Base-by-base conservation (phyloP, 2,329 filamentous ascomycete genomes). In the Harringtonia lauricola region DNA sequence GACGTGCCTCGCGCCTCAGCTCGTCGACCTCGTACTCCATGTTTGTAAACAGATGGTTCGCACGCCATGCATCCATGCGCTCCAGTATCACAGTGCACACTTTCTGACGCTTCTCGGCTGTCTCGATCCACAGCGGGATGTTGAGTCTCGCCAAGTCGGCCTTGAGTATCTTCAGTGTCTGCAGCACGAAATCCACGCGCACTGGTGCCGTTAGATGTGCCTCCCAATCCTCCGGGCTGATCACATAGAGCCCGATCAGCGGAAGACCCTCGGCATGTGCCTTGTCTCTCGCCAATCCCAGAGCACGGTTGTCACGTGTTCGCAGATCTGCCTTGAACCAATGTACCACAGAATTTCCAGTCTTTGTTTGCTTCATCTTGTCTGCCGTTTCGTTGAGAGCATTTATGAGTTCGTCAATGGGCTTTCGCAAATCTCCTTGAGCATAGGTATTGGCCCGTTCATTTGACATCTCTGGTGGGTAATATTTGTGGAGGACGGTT, bases 1-100 rank as follows among this genome's bases (percentile, higher is more conserved):
- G 63, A 24, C 67, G 68, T 1, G 79, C 77, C 54, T 95, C 89
- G 7, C 88, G 71, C 36, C 88, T 70, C 46, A 95, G 63, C 63
- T 95, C 89, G 56, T 95, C 89, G 0, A 94, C 86, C 59, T 95
- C 89, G 55, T 94, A 95, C 58, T 95, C 88, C 45, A 88, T 77
- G 56, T 94, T 95, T 39, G 83, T 79, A 54, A 79, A 94, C 3
- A 95, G 51, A 54, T 92, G 83, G 39, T 71, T 81, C 1, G 77
- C 82, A 0, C 75, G 76, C 87, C 86, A 95, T 48, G 77, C 65
- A 26, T 76, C 65, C 58, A 83, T 75, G 34, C 89, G 64, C 41
- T 80, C 72, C 2, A 83, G 52, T 10, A 95, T 67, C 4, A 79
- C 68, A 2, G 59, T 59, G 0, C 80, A 74, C 0, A 92, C 68